Percentiles rank a stretch among this genome's conserved stretches.
Evolutionary conservation across 2,329 filamentous ascomycete species (phyloP).

Genomic region (Arthrobotrys sinensis): DNA sequence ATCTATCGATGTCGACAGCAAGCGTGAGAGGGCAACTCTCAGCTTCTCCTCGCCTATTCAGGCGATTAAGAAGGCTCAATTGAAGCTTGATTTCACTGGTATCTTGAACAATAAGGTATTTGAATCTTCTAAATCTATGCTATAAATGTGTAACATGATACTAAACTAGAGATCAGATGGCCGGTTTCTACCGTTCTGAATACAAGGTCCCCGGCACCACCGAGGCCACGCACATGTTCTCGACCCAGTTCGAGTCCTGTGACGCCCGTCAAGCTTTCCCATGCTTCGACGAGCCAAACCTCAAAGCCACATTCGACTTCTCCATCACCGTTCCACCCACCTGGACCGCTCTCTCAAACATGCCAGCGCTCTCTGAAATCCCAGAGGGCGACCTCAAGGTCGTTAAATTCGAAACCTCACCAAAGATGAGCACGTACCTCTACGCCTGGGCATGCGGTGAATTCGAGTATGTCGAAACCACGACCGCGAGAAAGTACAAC

Average conservation of each 20-base stretch:
- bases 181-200: constrained; percentile 92
- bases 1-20: constrained; percentile 83
- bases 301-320: constrained; percentile 96
- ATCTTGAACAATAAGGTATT: constrained; percentile 81
- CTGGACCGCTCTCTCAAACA: constrained; percentile 82
- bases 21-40: constrained; percentile 86
- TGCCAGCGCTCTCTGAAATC: constrained; percentile 82
- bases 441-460: constrained; percentile 95
- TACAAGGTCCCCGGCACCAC: constrained; percentile 78
- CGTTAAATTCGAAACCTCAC: constrained; percentile 86
- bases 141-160: constrained; percentile 2
- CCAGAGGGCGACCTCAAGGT: constrained; percentile 73
- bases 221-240: constrained; percentile 76
- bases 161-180: constrained; percentile 73
- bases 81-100: constrained; percentile 83
- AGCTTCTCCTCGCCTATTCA: constrained; percentile 81
- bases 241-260: constrained; percentile 97
- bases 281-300: constrained; percentile 97
- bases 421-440: constrained; percentile 90
- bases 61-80: constrained; percentile 75
- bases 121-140: neutral
- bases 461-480: constrained; percentile 95
- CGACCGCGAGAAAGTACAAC: constrained; percentile 90
- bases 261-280: constrained; percentile 96
- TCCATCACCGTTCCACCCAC: constrained; percentile 91